Conservation (phyloP, 2,329 filamentous ascomycete species). For the Xylariaceae sp. region DNA sequence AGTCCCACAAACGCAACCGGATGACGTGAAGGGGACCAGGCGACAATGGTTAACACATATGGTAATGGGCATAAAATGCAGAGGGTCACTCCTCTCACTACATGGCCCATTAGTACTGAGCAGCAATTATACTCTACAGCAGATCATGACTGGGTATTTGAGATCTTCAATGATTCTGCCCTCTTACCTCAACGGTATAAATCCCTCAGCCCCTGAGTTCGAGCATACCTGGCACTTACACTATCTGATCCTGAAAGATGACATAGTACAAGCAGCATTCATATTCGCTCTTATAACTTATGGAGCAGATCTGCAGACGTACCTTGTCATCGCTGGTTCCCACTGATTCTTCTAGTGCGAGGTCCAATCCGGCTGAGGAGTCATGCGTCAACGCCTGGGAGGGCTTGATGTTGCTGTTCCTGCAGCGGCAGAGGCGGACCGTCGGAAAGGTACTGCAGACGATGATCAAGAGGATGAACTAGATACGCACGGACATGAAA, state of each 20-base stretch:
- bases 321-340: slow-evolving; percentile 9
- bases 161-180: slow-evolving; percentile 49
- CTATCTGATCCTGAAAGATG: slow-evolving; percentile 43
- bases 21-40: slow-evolving; percentile 36
- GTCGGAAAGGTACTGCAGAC: slow-evolving; percentile 41
- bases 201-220: slow-evolving; percentile 38
- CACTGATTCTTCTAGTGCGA: slow-evolving; percentile 8
- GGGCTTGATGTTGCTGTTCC: slow-evolving; percentile 20
- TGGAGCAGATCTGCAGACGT: slow-evolving; percentile 27
- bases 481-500: slow-evolving; percentile 41
- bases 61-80: slow-evolving; percentile 46
- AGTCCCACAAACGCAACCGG: slow-evolving; percentile 37
- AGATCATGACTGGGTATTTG: slow-evolving; percentile 45
- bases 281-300: slow-evolving; percentile 50
- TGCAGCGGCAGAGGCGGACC: slow-evolving; percentile 16
- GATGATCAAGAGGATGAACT: slow-evolving; percentile 33
- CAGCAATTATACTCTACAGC: slow-evolving; percentile 39
- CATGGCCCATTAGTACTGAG: slow-evolving; percentile 49
- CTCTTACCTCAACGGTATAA: slow-evolving; percentile 47
- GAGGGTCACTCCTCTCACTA: slow-evolving; percentile 42
- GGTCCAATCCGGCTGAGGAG: slow-evolving; percentile 15
- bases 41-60: slow-evolving; percentile 45
- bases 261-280: slow-evolving; percentile 49
- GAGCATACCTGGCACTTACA: slow-evolving; percentile 44
- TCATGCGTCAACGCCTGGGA: slow-evolving; percentile 19